A percentile compares a stretch with the other conserved stretches of the same genome.
These are phyloP conservation scores for Aspergillus funiculosus DNA, from an alignment of 495 filamentous ascomycete genomes.

Conservation along the genomic window DNA sequence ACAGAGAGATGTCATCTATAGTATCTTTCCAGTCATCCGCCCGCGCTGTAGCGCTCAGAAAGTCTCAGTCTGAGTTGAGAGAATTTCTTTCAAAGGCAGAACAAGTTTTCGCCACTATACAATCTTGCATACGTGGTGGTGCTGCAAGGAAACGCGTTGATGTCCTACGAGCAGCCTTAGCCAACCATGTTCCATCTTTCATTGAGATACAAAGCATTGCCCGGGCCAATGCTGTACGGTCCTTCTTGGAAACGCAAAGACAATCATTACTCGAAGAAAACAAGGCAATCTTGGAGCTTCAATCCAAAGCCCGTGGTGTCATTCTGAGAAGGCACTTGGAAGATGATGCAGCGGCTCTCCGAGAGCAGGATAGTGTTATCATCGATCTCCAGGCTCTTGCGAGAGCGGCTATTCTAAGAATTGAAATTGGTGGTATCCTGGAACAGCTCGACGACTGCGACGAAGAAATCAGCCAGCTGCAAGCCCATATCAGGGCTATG, in stretches of 20 bases:
- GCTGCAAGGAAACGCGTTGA: slow-evolving; percentile 24
- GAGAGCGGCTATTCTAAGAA: slow-evolving; percentile 70
- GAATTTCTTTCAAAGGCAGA: slow-evolving; percentile 30
- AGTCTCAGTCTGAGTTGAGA: slow-evolving; percentile 23
- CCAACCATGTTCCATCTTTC: slow-evolving; percentile 25
- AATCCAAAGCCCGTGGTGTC: slow-evolving; percentile 42
- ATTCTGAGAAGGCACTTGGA: slow-evolving; percentile 39
- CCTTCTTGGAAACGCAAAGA: slow-evolving; percentile 30
- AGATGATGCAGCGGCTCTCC: slow-evolving; percentile 51
- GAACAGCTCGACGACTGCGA: slow-evolving; percentile 75
- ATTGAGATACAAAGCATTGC: slow-evolving; percentile 32
- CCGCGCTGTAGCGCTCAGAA: slow-evolving; percentile 36
- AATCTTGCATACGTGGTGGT: slow-evolving; percentile 41
- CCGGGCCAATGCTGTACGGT: slow-evolving; percentile 31
- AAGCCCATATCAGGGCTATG: slow-evolving; percentile 73
- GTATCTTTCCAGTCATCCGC: slow-evolving; percentile 42
- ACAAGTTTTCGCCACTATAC: slow-evolving; percentile 28
- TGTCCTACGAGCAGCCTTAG: slow-evolving; percentile 25
- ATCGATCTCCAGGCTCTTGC: slow-evolving; percentile 62
- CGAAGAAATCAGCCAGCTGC: slow-evolving; percentile 61
- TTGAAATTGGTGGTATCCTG: slow-evolving; percentile 64
- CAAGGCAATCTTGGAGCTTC: slow-evolving; percentile 36
- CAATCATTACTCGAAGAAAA: slow-evolving; percentile 31
- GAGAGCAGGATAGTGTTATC: slow-evolving; percentile 52
- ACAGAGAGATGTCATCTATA: slow-evolving; percentile 30